Conservation (phyloP, 2,329 filamentous ascomycete species). For the Hypoxylon sp. region DNA sequence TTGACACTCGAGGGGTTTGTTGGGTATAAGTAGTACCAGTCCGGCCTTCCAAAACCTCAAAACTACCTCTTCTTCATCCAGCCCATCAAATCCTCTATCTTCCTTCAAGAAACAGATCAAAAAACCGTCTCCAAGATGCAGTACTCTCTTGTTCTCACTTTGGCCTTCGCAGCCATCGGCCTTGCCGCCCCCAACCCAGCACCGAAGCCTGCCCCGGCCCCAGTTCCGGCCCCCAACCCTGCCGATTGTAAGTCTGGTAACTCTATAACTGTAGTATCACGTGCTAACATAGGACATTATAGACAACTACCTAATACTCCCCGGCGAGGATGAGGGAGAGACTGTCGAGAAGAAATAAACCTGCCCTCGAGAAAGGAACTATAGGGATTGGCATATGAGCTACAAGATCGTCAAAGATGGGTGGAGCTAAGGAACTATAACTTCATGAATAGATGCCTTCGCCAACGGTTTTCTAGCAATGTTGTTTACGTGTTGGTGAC, state of each 20-base stretch:
- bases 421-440: neutral
- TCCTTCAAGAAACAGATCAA: neutral
- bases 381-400: neutral
- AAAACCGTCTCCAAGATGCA: constrained; percentile 5
- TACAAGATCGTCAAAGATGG: neutral
- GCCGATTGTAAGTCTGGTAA: constrained; percentile 14
- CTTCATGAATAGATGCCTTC: neutral
- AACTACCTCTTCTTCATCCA: neutral
- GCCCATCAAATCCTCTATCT: neutral
- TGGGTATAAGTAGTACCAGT: constrained; percentile 4
- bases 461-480: too few species aligned
- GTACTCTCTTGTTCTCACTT: constrained; percentile 9
- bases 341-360: constrained; percentile 8
- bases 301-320: constrained; percentile 13
- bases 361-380: neutral
- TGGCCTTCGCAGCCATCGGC: constrained; percentile 13
- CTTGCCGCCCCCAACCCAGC: constrained; percentile 6
- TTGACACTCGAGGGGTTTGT: neutral
- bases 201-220: neutral
- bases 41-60: neutral
- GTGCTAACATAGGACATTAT: neutral
- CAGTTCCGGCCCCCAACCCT: constrained; percentile 4
- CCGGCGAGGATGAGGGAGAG: constrained; percentile 12
- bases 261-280: neutral
- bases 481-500: too few species aligned